phyloP scores from a whole-genome alignment of 352 stramenopile genomes.

The Globisporangium rhizosaccharum region DNA sequence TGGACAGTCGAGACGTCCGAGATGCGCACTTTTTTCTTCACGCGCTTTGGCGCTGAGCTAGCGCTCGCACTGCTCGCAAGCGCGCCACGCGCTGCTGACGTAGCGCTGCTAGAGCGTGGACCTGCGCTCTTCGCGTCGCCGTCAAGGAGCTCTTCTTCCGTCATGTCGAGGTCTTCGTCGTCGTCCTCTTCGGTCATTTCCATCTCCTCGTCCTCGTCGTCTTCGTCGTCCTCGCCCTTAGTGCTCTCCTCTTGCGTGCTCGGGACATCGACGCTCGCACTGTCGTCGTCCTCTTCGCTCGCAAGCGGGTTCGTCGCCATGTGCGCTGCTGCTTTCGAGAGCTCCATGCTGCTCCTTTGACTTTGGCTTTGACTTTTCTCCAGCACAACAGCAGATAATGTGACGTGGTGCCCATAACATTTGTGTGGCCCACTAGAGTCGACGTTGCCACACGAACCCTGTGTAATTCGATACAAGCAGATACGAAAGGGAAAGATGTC shows the following conservation, averaged over 20 bases:
- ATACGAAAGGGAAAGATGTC: too few relatives aligned
- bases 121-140: conserved; percentile 11
- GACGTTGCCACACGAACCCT: too few relatives aligned
- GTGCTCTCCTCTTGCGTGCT: conserved; percentile 20
- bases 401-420: too few relatives aligned
- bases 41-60: neutral
- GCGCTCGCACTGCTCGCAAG: neutral
- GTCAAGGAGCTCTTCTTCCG: neutral
- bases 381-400: too few relatives aligned
- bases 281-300: conserved; percentile 12
- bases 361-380: too few relatives aligned
- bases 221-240: conserved; percentile 26
- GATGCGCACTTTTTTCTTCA: conserved; percentile 22
- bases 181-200: conserved; percentile 51
- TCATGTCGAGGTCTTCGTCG: conserved; percentile 15
- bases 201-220: conserved; percentile 17
- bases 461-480: too few relatives aligned
- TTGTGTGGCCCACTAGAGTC: too few relatives aligned
- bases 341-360: neutral
- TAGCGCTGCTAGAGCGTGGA: neutral
- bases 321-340: neutral
- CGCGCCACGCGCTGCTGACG: neutral
- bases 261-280: conserved; percentile 10
- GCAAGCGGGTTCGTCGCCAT: neutral
- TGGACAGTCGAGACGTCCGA: conserved; percentile 17